Base-by-base conservation (phyloP, 1,139 yeast genomes). In the Sporopachydermia cereana region DNA sequence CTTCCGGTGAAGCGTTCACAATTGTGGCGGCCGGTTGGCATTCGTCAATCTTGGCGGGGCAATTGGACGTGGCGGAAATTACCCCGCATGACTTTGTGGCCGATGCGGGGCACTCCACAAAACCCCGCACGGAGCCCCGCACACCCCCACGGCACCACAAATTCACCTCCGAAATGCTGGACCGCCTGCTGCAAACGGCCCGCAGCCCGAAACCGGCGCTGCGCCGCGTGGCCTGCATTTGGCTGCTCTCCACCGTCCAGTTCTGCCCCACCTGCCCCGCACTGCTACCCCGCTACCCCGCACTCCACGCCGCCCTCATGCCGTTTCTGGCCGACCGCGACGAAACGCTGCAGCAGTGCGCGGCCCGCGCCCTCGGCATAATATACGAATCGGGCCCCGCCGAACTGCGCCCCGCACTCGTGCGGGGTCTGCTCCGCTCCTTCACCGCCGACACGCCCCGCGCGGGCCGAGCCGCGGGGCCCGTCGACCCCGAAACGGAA, bases 341-440 rank as follows among this genome's bases (percentile, higher is more conserved):
- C 57, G 95, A 89, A 41, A 65, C 88, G 24, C 70, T 89, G 20
- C 97, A 89, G 58, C 97, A 91, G 51, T 74, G 94, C 14, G 96
- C 97, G 0, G 81, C 95, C 0, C 70, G 95, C 54, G 98, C 97
- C 2, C 68, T 91, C 46, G 78, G 89, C 51, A 66, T 89, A 43
- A 74, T 88, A 2, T 89, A 84, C 57, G 96, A 89, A 52, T 62
- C 77, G 53, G 95, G 96, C 12, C 79, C 79, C 54, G 51, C 62
- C 4, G 82, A 77, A 14, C 63, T 84, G 50, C 81, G 82, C 55
- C 93, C 84, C 47, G 74, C 76, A 1, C 68, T 89, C 54, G 85
- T 88, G 1, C 79, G 78, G 52, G 79, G 84, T n/a, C 68, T 91
- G 42, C 67, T 91, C 46, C 72, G 69, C 46, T 81, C 95, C 0